A percentile compares a stretch with the other conserved stretches of the same genome.
These are phyloP conservation scores for Ogataea saltuana DNA, from an alignment of 805 yeast genomes.

Conservation along the genomic window DNA sequence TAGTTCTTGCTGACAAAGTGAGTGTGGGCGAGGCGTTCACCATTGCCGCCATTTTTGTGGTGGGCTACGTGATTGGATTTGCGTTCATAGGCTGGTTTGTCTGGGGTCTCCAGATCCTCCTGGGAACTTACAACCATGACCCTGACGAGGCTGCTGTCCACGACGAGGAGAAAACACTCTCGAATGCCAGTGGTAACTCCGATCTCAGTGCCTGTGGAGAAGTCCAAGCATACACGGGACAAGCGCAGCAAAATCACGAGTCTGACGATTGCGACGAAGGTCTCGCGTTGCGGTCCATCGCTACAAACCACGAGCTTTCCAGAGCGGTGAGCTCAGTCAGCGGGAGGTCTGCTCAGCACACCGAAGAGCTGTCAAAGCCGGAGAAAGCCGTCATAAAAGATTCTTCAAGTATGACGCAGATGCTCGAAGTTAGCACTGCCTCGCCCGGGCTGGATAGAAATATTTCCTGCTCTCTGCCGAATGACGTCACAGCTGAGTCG, in stretches of 20 bases:
- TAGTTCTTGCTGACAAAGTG: constrained; percentile 68
- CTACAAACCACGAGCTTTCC: constrained; percentile 22
- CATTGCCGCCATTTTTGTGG: constrained; percentile 69
- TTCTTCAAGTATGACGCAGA: neutral
- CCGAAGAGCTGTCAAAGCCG: neutral
- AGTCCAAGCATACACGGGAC: neutral
- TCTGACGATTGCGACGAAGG: constrained; percentile 35
- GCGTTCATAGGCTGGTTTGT: constrained; percentile 51
- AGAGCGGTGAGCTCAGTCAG: neutral
- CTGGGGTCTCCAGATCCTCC: constrained; percentile 40
- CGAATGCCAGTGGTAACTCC: neutral
- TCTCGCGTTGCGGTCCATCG: constrained; percentile 22
- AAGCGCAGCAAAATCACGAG: neutral
- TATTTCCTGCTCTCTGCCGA: too few relatives aligned
- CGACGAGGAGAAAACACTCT: constrained; percentile 21
- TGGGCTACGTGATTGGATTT: constrained; percentile 60
- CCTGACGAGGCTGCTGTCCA: constrained; percentile 12
- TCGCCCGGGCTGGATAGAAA: too few relatives aligned
- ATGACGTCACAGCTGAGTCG: constrained; percentile 1
- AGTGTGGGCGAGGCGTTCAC: constrained; percentile 67
- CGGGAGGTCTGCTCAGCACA: neutral
- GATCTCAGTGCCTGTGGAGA: neutral
- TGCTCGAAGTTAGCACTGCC: too few relatives aligned
- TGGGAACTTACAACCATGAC: constrained; percentile 27
- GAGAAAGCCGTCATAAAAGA: neutral